Percentiles rank a stretch among this genome's conserved stretches.
Conservation (phyloP, 1,284 basidiomycete genomes). For the Xanthoconium separans region DNA sequence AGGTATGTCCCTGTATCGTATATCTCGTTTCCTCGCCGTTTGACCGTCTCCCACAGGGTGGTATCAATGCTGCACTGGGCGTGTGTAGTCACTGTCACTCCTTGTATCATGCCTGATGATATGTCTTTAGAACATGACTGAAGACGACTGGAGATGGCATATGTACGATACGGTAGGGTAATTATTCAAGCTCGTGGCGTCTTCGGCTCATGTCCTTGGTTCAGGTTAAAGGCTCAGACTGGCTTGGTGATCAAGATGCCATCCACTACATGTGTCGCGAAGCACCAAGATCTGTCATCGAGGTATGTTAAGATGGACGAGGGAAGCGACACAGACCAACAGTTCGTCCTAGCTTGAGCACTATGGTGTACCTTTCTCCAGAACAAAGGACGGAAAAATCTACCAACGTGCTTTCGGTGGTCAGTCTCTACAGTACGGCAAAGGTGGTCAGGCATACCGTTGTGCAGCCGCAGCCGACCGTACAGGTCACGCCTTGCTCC, state of each 20-base stretch:
- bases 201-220: conserved; percentile 14
- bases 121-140: conserved; percentile 89
- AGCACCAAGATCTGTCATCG: conserved; percentile 91
- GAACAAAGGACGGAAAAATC: conserved; percentile 99
- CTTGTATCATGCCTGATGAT: conserved; percentile 9
- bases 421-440: conserved; percentile 95
- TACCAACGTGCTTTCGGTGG: conserved; percentile 99
- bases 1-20: conserved; percentile 51
- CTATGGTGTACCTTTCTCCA: conserved; percentile 98
- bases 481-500: conserved; percentile 97
- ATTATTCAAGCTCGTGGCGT: background rate
- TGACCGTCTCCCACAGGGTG: conserved; percentile 60
- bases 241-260: conserved; percentile 99
- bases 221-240: conserved; percentile 98
- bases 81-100: conserved; percentile 45
- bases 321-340: background rate
- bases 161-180: conserved; percentile 93
- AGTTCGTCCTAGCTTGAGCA: conserved; percentile 80
- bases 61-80: conserved; percentile 98
- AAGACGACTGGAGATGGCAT: conserved; percentile 99
- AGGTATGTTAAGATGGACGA: conserved; percentile 48
- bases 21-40: background rate
- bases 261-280: conserved; percentile 99
- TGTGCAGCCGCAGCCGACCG: conserved; percentile 99
- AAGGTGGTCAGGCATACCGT: conserved; percentile 99